Evolutionary conservation across 305 asterid species (phyloP).

Genomic region (Euphrasia arctica): DNA sequence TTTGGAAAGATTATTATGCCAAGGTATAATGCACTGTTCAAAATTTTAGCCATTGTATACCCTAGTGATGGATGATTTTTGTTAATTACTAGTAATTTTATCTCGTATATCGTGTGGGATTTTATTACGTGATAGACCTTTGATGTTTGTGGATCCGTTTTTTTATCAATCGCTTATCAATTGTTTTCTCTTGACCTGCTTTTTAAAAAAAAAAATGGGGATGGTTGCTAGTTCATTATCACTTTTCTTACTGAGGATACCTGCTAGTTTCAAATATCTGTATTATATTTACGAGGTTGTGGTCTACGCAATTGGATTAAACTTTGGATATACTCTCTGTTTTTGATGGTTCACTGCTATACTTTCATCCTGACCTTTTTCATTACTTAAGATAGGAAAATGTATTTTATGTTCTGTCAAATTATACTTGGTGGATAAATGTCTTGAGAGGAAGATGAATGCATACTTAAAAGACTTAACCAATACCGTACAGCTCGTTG

Average conservation of each 20-base stretch:
- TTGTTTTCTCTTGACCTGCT: neutral
- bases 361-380: constrained; percentile 1
- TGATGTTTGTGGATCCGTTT: constrained; percentile 23
- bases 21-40: constrained; percentile 44
- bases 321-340: neutral
- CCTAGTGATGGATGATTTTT: neutral
- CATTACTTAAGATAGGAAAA: constrained; percentile 6
- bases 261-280: neutral
- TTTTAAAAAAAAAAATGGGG: constrained; percentile 1
- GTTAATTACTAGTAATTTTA: neutral
- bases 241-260: constrained; percentile 3
- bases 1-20: constrained; percentile 98
- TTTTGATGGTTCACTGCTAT: constrained; percentile 15
- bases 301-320: neutral
- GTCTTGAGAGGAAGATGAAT: constrained; percentile 2
- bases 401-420: constrained; percentile 6
- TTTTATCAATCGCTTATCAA: constrained; percentile 9
- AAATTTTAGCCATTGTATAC: neutral
- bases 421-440: neutral
- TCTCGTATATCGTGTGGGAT: neutral
- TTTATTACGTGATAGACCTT: constrained; percentile 13
- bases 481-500: neutral
- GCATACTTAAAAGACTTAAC: neutral
- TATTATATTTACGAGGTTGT: no score
- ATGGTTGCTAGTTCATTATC: neutral